Evolutionary conservation across 495 filamentous ascomycete genomes (phyloP).

Genomic region (Sabuloglossum arenarium): DNA sequence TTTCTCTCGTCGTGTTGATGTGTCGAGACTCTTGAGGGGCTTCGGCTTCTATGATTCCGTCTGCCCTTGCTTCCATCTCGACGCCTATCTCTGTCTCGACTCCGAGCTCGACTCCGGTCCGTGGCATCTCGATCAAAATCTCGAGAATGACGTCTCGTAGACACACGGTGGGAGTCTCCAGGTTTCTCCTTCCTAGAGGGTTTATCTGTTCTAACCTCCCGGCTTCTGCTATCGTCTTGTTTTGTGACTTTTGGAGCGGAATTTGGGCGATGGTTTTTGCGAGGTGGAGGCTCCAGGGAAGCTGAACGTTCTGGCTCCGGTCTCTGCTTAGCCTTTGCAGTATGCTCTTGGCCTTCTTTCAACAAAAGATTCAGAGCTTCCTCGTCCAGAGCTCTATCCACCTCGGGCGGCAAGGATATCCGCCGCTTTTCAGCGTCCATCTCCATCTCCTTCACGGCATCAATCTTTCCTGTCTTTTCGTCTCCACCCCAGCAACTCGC

Average conservation of each 20-base stretch:
- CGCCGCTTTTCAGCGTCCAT: background rate
- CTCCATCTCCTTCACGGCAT: background rate
- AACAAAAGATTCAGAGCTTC: slow-evolving; percentile 31
- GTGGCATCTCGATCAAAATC: background rate
- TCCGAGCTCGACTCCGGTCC: slow-evolving; percentile 5
- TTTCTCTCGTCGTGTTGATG: slow-evolving; percentile 57
- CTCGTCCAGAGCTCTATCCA: slow-evolving; percentile 37
- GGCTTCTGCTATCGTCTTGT: slow-evolving; percentile 6
- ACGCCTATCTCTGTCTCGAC: slow-evolving; percentile 13
- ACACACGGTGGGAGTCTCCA: background rate
- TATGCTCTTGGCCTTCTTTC: slow-evolving; percentile 37
- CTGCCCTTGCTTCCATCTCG: slow-evolving; percentile 6
- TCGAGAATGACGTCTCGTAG: slow-evolving; percentile 2
- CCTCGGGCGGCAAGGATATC: slow-evolving; percentile 19
- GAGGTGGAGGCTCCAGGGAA: slow-evolving; percentile 23
- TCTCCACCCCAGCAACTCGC: background rate
- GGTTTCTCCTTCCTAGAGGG: slow-evolving; percentile 5
- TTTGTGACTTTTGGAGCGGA: slow-evolving; percentile 5
- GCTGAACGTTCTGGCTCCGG: slow-evolving; percentile 33
- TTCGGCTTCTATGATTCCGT: background rate
- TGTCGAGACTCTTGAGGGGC: slow-evolving; percentile 15
- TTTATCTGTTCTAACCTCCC: slow-evolving; percentile 8
- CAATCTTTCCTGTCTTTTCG: background rate
- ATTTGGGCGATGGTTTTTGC: slow-evolving; percentile 7
- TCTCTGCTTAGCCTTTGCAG: slow-evolving; percentile 35